Evolutionary conservation across 768 basidiomycete species (phyloP).

Genomic region (Sarcomyxa edulis): DNA sequence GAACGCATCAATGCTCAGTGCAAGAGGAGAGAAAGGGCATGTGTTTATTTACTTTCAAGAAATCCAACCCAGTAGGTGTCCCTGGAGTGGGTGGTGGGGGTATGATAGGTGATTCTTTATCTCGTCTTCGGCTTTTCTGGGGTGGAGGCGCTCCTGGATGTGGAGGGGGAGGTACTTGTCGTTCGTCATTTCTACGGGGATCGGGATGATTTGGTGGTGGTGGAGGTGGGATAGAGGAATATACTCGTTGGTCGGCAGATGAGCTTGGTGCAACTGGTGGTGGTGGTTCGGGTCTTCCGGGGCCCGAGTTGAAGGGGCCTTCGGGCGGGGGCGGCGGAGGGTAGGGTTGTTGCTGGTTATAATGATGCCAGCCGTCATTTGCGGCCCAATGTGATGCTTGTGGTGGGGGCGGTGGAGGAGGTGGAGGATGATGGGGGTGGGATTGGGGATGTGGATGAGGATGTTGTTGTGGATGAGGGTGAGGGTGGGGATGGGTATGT

Average conservation of each 20-base stretch:
- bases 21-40: neutral
- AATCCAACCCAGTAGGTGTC: conserved; percentile 9
- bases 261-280: neutral
- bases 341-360: conserved; percentile 1
- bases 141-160: neutral
- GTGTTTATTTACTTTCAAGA: conserved; percentile 7
- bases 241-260: conserved; percentile 4
- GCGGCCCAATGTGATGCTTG: too few species aligned
- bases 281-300: conserved; percentile 8
- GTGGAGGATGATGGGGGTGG: neutral
- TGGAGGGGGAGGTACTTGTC: conserved; percentile 1
- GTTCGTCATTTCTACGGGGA: conserved; percentile 3
- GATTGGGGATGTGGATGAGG: neutral
- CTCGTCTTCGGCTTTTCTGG: conserved; percentile 4
- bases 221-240: neutral
- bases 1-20: neutral
- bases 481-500: neutral
- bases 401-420: too few species aligned
- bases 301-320: conserved; percentile 7
- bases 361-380: conserved; percentile 6
- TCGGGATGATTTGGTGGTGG: conserved; percentile 3
- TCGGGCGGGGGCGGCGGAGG: conserved; percentile 4
- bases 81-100: neutral
- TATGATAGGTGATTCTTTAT: conserved; percentile 5
- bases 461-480: neutral